phyloP scores from a whole-genome alignment of 257 asterid genomes.

The Haberlea rhodopensis region DNA sequence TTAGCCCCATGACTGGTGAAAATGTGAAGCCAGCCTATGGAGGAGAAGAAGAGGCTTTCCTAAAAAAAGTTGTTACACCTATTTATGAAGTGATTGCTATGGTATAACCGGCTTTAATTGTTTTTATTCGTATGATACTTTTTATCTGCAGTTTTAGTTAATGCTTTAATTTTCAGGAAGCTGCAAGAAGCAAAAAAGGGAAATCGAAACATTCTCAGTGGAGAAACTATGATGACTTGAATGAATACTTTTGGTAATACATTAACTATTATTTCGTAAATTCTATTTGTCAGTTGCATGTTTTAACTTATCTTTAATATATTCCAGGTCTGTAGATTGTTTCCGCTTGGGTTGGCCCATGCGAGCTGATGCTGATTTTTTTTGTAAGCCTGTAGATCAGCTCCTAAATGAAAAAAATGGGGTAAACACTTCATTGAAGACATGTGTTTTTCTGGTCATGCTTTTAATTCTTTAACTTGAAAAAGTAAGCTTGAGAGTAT shows the following conservation, averaged over 20 bases:
- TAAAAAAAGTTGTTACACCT: slow-evolving; percentile 87
- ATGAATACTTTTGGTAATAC: slow-evolving; percentile 91
- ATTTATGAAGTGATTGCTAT: slow-evolving; percentile 90
- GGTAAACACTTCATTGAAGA: slow-evolving; percentile 42
- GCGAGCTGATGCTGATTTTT: slow-evolving; percentile 99
- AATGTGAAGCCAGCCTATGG: slow-evolving; percentile 99
- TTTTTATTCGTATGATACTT: slow-evolving; percentile 10
- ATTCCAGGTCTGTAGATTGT: slow-evolving; percentile 90
- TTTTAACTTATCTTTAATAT: slow-evolving; percentile 21
- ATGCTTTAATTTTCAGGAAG: slow-evolving; percentile 60
- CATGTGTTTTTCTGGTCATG: slow-evolving; percentile 15
- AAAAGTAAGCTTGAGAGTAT: slow-evolving; percentile 7
- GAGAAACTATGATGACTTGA: slow-evolving; percentile 98
- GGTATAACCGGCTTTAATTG: slow-evolving; percentile 46
- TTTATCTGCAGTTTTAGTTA: slow-evolving; percentile 4
- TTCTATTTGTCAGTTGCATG: slow-evolving; percentile 5
- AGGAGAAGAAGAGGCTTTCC: slow-evolving; percentile 97
- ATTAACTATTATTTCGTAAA: slow-evolving; percentile 15
- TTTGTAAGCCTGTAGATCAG: slow-evolving; percentile 56
- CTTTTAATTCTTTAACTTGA: slow-evolving; percentile 11
- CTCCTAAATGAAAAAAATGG: slow-evolving; percentile 59
- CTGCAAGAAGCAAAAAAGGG: slow-evolving; percentile 77
- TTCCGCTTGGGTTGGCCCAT: slow-evolving; percentile 99
- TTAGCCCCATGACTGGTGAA: slow-evolving; percentile 96
- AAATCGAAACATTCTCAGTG: slow-evolving; percentile 95